A percentile compares a stretch with the other conserved stretches of the same genome.
Conservation (phyloP, 2,329 filamentous ascomycete species). For the Verticillium dahliae region DNA sequence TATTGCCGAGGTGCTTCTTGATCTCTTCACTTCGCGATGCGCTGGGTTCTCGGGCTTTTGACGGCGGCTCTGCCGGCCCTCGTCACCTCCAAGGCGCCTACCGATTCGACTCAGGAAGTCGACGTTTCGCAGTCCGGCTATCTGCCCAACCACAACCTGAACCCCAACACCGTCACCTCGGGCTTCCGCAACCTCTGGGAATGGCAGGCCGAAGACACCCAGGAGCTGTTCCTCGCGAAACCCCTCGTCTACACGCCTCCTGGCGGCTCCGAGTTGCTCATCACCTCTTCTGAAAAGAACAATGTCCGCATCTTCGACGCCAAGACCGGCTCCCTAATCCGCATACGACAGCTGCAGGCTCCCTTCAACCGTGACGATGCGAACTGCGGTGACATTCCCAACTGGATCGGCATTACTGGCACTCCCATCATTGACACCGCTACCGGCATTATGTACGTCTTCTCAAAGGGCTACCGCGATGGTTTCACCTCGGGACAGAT, state of each 20-base stretch:
- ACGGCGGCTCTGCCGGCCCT: conserved; percentile 10
- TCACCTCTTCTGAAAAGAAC: conserved; percentile 30
- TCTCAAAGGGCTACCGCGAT: conserved; percentile 25
- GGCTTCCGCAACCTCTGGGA: conserved; percentile 19
- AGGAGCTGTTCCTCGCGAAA: conserved; percentile 22
- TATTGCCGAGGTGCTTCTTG: neutral
- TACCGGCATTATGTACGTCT: conserved; percentile 27
- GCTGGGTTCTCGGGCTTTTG: conserved; percentile 7
- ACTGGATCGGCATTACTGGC: conserved; percentile 28
- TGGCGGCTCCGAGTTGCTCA: conserved; percentile 25
- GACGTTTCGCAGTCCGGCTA: conserved; percentile 29
- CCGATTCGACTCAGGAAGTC: conserved; percentile 11
- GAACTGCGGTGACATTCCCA: conserved; percentile 31
- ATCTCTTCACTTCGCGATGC: conserved; percentile 4
- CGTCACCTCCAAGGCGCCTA: conserved; percentile 9
- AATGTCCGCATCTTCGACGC: conserved; percentile 31
- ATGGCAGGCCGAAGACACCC: conserved; percentile 20
- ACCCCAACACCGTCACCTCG: conserved; percentile 27
- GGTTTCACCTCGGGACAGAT: conserved; percentile 15
- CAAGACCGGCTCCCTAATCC: conserved; percentile 29
- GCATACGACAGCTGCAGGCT: conserved; percentile 26
- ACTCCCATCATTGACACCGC: conserved; percentile 27
- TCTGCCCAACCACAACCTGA: conserved; percentile 32
- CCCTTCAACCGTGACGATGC: conserved; percentile 30
- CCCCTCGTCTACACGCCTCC: conserved; percentile 35